Conservation (phyloP, 2,329 filamentous ascomycete species). For the Talaromyces pinophilus region DNA sequence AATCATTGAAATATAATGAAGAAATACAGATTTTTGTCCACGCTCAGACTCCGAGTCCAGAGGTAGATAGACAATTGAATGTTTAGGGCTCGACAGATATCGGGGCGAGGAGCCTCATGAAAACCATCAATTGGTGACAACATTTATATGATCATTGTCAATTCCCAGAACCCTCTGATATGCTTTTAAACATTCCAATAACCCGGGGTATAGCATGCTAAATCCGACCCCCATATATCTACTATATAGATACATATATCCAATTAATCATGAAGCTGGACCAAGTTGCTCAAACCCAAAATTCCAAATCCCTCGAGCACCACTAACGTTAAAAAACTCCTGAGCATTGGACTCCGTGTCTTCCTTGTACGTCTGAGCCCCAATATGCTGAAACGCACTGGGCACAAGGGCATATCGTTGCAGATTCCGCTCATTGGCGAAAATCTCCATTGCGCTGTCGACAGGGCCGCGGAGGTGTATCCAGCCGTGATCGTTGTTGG, state of each 20-base stretch:
- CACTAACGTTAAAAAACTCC: conserved; percentile 9
- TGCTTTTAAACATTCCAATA: background rate
- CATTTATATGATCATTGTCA: background rate
- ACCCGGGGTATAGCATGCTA: too few species aligned
- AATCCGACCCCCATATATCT: too few species aligned
- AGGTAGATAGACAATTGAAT: background rate
- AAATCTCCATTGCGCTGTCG: conserved; percentile 46
- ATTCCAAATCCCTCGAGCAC: conserved; percentile 27
- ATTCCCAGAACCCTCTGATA: background rate
- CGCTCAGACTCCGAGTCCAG: background rate
- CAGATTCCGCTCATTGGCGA: conserved; percentile 41
- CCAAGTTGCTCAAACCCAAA: conserved; percentile 27
- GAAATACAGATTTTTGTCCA: too few species aligned
- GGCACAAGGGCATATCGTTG: conserved; percentile 47
- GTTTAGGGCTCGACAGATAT: background rate
- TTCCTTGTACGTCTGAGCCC: conserved; percentile 42
- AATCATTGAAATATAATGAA: too few species aligned
- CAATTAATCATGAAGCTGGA: background rate
- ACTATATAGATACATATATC: background rate
- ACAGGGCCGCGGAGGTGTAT: conserved; percentile 37
- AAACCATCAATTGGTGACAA: background rate
- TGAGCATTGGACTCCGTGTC: background rate
- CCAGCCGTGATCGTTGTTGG: background rate
- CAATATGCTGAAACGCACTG: conserved; percentile 49
- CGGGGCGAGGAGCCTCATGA: background rate